Base-by-base conservation (phyloP, 2,329 filamentous ascomycete genomes). In the Phyllosticta capitalensis region DNA sequence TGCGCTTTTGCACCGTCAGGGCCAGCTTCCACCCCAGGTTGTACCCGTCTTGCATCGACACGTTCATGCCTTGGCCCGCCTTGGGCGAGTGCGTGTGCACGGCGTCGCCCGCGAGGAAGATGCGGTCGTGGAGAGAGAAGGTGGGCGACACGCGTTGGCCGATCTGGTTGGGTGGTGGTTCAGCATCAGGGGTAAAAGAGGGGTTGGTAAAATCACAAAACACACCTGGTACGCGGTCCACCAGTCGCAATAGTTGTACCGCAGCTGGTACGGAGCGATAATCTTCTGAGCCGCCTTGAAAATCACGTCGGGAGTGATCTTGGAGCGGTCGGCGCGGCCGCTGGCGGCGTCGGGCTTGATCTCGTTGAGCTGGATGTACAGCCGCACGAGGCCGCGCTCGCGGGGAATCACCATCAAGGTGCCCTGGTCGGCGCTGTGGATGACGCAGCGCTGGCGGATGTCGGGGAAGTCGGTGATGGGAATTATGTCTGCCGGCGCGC, bases 41-140 rank as follows among this genome's bases (percentile, higher is more conserved):
- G 69, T 76, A 83, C 4, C 77, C 72, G 67, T 89, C 86, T 65
- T 87, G 85, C 82, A 89, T 86, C 28, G 78, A 82, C 1, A 87
- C 81, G 64, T 89, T 89, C 85, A 89, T 88, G 12, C 86, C 86
- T 66, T 88, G 85, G 1, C 84, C 84, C 0, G 83, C 84, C 66
- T 87, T 87, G 20, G 84, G 84, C 17, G 72, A 76, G 64, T 81
- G 78, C 2, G 78, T 80, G 61, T 81, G 78, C 21, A 82, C 81
- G 1, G 84, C 86, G 69, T 89, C 87, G 1, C 87, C 87, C 0
- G 85, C 84, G 4, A 90, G 76, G 68, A 91, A 90, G 9, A 91
- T 77, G 3, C 85, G 78, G 22, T 81, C 77, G 12, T 75, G 71
- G 6, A 76, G 76, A 49, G 78, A 80, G 69, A 86, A 87, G 50